Base-by-base conservation (phyloP, 2,329 filamentous ascomycete species). In the Ceratocystis diversiconidia region DNA sequence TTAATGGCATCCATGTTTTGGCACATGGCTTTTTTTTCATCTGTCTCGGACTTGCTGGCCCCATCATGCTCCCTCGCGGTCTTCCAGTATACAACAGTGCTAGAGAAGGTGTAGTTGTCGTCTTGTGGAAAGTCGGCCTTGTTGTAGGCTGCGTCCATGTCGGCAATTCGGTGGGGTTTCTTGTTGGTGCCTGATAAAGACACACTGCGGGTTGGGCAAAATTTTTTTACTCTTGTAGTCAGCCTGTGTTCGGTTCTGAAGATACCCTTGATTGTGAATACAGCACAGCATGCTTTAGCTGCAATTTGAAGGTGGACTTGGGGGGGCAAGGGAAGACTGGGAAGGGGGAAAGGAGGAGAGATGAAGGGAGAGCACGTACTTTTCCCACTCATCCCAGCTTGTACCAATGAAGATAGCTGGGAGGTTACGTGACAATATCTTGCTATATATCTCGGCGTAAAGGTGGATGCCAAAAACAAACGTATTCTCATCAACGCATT, bases 391-490 rank as follows among this genome's bases (percentile, higher is more conserved):
- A 7, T 77, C 74, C 71, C 77, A 79, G 0, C 76, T 75, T 0
- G 81, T 85, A 0, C 85, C 85, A 15, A 88, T 76, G 12, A 85
- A 82, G 1, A 86, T 70, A 0, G 75, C 77, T 0, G 85, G 85
- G 1, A 77, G 69, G 0, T 73, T 69, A 0, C 73, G 71, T 1
- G 74, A 70, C 1, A 89, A 73, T 0, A 83, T 77, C 5, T 76
- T 72, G 25, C 79, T 75, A 62, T 83, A 88, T 50, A 81, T 77
- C 46, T 74, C 76, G 25, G 75, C 76, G 66, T 84, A 84, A 66
- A 85, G 77, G 62, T 88, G 85, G 0, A 88, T 78, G 1, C 82
- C 85, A 69, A 82, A 89, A 1, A 87, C 75, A 1, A 89, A 71
- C 0, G 82, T 80, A 0, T 74, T 70, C 0, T 71, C 61, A 17